These are phyloP conservation scores for Suillus decipiens DNA, from an alignment of 768 basidiomycete genomes.

Conservation along the genomic window DNA sequence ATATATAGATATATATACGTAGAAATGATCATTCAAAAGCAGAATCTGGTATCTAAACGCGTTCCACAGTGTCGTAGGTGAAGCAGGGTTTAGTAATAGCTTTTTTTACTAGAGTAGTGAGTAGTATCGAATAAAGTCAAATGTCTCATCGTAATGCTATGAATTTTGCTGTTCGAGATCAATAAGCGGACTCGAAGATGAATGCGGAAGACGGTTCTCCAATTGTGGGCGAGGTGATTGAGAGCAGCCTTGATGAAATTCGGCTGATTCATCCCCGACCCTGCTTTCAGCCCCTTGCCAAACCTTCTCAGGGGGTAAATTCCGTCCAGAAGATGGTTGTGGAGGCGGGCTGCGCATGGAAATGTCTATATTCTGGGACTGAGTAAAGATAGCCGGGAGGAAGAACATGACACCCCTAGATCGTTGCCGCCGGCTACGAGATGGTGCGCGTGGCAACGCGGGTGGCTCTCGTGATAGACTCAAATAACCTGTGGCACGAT, in stretches of 20 bases:
- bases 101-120: constrained; percentile 28
- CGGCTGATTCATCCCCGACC: constrained; percentile 23
- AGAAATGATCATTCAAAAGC: constrained; percentile 6
- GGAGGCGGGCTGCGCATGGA: constrained; percentile 34
- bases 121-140: constrained; percentile 15
- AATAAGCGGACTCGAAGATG: constrained; percentile 30
- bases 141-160: constrained; percentile 19
- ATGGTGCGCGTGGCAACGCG: constrained; percentile 46
- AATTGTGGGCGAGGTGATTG: constrained; percentile 25
- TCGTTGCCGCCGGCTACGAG: constrained; percentile 47
- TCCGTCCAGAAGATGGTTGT: constrained; percentile 18
- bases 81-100: constrained; percentile 32
- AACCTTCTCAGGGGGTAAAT: constrained; percentile 47
- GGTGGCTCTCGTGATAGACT: constrained; percentile 39
- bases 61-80: constrained; percentile 30
- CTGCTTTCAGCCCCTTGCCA: constrained; percentile 39
- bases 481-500: constrained; percentile 50
- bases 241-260: constrained; percentile 31
- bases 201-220: constrained; percentile 26
- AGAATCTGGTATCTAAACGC: constrained; percentile 15
- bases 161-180: constrained; percentile 29
- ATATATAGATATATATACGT: constrained; percentile 4
- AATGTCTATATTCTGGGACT: constrained; percentile 36
- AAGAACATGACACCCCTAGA: constrained; percentile 75
- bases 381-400: constrained; percentile 77